phyloP scores from a whole-genome alignment of 257 asterid species.

The Solanum bulbocastanum region DNA sequence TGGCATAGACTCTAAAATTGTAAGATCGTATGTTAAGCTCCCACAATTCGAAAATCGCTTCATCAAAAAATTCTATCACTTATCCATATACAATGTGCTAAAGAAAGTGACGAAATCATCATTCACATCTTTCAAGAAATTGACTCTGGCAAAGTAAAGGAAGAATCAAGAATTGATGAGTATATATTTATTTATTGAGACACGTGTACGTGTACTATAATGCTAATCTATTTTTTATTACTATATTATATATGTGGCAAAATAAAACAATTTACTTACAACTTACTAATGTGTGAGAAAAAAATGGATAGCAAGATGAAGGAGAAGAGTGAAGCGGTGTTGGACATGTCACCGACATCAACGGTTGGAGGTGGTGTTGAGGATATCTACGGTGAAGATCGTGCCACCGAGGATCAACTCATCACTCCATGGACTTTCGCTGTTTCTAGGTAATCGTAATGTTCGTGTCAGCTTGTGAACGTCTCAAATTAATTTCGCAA shows the following conservation, averaged over 20 bases:
- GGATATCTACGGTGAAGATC: constrained; percentile 83
- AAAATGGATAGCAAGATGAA: constrained; percentile 50
- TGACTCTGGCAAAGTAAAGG: background rate
- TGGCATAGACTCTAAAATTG: background rate
- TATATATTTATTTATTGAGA: background rate
- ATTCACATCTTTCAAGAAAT: background rate
- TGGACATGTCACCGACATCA: background rate
- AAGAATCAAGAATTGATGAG: background rate
- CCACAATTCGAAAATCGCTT: no score
- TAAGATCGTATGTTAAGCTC: background rate
- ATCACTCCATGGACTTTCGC: constrained; percentile 75
- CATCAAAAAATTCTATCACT: background rate
- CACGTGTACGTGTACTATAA: background rate
- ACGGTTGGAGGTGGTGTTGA: constrained; percentile 81
- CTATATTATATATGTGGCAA: background rate
- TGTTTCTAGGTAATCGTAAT: constrained; percentile 44
- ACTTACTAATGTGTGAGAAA: background rate
- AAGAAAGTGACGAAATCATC: background rate
- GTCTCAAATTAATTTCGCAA: background rate
- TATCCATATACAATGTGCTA: background rate
- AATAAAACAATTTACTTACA: background rate
- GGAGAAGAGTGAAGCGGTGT: constrained; percentile 38
- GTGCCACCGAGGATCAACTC: constrained; percentile 74
- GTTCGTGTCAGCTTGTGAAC: background rate
- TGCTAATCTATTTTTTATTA: background rate